phyloP scores from a whole-genome alignment of 768 basidiomycete species.

The Kwoniella newhampshirensis region DNA sequence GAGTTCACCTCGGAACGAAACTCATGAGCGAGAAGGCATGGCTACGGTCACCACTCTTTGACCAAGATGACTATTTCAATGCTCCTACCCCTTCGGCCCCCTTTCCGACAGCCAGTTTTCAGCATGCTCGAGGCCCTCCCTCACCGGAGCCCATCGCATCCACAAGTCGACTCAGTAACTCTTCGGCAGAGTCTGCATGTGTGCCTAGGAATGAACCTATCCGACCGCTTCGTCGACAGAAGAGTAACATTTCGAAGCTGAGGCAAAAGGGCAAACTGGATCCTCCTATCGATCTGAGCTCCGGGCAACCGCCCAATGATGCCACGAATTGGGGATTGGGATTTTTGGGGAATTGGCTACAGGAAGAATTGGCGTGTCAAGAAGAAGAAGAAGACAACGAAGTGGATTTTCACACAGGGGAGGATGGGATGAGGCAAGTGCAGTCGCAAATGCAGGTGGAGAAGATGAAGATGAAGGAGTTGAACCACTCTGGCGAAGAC shows the following conservation, averaged over 20 bases:
- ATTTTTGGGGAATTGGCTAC: slow-evolving; percentile 31
- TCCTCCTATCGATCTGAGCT: neutral
- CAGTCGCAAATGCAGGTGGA: neutral
- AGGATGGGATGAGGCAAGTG: slow-evolving; percentile 17
- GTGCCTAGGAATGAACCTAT: neutral
- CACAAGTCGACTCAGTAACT: slow-evolving; percentile 2
- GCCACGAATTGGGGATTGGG: slow-evolving; percentile 34
- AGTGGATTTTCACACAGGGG: slow-evolving; percentile 27
- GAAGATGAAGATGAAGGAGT: slow-evolving; percentile 6
- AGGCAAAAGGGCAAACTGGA: neutral
- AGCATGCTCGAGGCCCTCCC: slow-evolving; percentile 5
- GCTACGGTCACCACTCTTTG: slow-evolving; percentile 22
- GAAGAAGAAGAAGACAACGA: neutral
- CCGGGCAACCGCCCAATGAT: neutral
- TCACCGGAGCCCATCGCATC: slow-evolving; percentile 4
- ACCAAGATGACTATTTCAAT: slow-evolving; percentile 17
- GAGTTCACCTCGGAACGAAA: slow-evolving; percentile 14
- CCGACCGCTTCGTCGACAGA: slow-evolving; percentile 5
- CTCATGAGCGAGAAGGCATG: slow-evolving; percentile 39
- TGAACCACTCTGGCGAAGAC: slow-evolving; percentile 3
- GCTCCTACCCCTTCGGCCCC: slow-evolving; percentile 15
- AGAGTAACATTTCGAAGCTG: neutral
- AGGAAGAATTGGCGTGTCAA: slow-evolving; percentile 10
- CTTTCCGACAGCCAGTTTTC: slow-evolving; percentile 7
- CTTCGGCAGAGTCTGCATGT: neutral